Evolutionary conservation across 257 asterid genomes (phyloP).

Genomic region (Nicotiana otophora): DNA sequence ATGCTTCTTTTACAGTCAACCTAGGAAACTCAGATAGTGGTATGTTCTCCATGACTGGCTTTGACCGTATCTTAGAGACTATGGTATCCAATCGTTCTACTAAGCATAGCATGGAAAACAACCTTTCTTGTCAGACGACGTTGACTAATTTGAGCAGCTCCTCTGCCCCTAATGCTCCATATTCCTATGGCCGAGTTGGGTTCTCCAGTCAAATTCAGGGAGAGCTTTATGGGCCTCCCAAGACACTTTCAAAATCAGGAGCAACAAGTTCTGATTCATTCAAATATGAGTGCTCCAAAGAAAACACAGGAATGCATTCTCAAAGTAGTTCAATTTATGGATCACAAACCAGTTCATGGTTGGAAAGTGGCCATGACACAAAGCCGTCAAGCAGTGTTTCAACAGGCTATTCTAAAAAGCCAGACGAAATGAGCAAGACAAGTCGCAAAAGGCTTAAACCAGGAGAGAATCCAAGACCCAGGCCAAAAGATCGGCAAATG

Average conservation of each 20-base stretch:
- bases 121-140: conserved; percentile 48
- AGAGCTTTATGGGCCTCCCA: conserved; percentile 55
- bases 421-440: conserved; percentile 51
- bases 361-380: conserved; percentile 38
- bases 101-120: conserved; percentile 39
- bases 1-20: conserved; percentile 31
- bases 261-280: conserved; percentile 39
- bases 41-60: conserved; percentile 29
- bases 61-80: conserved; percentile 75
- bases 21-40: conserved; percentile 49
- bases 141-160: conserved; percentile 42
- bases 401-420: conserved; percentile 57
- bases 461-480: conserved; percentile 86
- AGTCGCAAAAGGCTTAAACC: conserved; percentile 85
- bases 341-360: conserved; percentile 72
- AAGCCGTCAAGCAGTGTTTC: conserved; percentile 55
- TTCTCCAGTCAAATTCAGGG: conserved; percentile 40
- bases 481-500: conserved; percentile 98
- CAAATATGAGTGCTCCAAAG: conserved; percentile 34
- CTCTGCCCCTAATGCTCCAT: conserved; percentile 37
- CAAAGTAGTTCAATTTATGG: conserved; percentile 60
- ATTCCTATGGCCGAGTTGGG: conserved; percentile 40
- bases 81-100: conserved; percentile 42
- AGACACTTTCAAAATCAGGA: conserved; percentile 41
- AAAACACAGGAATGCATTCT: conserved; percentile 42